Evolutionary conservation across 768 basidiomycete genomes (phyloP).

Genomic region (Mycena albidolilacea): DNA sequence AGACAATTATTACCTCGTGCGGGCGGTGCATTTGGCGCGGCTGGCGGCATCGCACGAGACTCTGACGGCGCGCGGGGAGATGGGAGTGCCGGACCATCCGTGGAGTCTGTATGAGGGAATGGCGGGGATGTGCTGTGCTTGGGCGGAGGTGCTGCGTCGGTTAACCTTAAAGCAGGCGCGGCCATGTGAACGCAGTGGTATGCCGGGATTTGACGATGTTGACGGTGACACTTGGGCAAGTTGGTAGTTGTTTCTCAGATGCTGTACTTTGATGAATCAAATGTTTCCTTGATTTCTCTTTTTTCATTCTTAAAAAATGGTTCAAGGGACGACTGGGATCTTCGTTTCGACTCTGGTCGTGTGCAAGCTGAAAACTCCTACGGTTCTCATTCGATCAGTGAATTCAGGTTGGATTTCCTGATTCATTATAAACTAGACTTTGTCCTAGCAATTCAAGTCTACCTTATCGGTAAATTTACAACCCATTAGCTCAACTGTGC

Average conservation of each 20-base stretch:
- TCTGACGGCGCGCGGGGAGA: constrained; percentile 55
- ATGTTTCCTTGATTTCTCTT: background rate
- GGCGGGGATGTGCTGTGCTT: constrained; percentile 72
- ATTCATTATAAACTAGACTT: too few species aligned
- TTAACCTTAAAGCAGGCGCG: constrained; percentile 41
- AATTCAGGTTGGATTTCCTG: too few species aligned
- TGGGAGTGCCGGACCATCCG: constrained; percentile 65
- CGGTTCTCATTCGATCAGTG: too few species aligned
- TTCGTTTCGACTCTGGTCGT: too few species aligned
- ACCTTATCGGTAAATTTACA: too few species aligned
- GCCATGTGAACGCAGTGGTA: constrained; percentile 46
- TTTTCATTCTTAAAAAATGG: too few species aligned
- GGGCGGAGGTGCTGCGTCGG: constrained; percentile 59
- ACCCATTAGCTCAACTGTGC: background rate
- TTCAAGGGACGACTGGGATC: too few species aligned
- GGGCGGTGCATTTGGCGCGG: constrained; percentile 65
- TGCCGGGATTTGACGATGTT: constrained; percentile 61
- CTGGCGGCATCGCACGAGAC: constrained; percentile 55
- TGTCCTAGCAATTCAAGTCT: too few species aligned
- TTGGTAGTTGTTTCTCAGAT: constrained; percentile 12
- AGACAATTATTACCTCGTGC: constrained; percentile 48
- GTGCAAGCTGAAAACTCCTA: too few species aligned
- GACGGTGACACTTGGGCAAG: constrained; percentile 34
- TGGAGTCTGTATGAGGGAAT: constrained; percentile 73
- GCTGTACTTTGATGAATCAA: background rate